These are phyloP conservation scores for Polytrichum commune DNA, from an alignment of 225 moss, liverwort and hornwort genomes.

Conservation along the genomic window DNA sequence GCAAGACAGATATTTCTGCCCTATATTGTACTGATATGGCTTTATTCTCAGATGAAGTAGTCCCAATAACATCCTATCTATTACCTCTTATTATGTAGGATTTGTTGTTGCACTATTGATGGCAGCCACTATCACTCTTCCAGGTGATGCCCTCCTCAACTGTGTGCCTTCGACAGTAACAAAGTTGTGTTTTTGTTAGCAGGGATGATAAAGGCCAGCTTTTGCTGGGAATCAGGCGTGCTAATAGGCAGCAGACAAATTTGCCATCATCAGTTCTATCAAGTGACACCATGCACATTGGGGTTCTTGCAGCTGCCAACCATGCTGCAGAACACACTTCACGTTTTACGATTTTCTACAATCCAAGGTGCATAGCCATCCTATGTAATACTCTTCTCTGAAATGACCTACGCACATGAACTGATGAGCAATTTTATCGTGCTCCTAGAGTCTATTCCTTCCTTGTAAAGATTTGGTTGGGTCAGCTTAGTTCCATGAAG, in stretches of 20 bases:
- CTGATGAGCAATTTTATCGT: not conserved
- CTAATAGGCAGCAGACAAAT: constrained; percentile 87
- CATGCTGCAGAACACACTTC: constrained; percentile 89
- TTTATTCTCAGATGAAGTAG: not conserved
- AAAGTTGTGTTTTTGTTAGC: constrained; percentile 16
- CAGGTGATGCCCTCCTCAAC: not conserved
- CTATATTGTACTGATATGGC: not conserved
- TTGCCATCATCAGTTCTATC: constrained; percentile 95
- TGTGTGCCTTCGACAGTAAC: constrained; percentile 12
- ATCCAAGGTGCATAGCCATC: constrained; percentile 65
- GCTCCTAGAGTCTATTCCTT: not conserved
- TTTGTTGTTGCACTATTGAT: not conserved
- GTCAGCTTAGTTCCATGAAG: too few relatives aligned
- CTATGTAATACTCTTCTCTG: too few relatives aligned
- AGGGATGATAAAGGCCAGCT: constrained; percentile 98
- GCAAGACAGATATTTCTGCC: not conserved
- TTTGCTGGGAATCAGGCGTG: constrained; percentile 88
- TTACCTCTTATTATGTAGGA: not conserved
- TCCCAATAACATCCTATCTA: not conserved
- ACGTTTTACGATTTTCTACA: constrained; percentile 96
- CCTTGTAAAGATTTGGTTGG: not conserved
- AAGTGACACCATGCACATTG: constrained; percentile 98
- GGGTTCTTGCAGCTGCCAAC: constrained; percentile 94
- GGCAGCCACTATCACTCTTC: not conserved
- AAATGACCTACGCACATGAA: too few relatives aligned